Evolutionary conservation across 179 eudicot genomes (phyloP).

Genomic region (Silene noctiflora): DNA sequence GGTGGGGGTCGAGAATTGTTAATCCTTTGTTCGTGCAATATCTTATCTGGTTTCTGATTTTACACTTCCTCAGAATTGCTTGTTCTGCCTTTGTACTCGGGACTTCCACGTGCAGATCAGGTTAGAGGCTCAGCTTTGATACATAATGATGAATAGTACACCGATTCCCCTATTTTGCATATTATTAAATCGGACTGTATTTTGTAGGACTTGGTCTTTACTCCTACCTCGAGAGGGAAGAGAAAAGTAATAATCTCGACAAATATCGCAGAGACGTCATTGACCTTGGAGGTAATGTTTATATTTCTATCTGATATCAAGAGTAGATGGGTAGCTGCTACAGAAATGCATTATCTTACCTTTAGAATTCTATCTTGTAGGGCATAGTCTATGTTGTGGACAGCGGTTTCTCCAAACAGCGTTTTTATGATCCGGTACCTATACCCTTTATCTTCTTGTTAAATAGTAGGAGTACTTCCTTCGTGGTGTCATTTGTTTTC

Average conservation of each 20-base stretch:
- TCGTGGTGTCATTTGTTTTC: neutral
- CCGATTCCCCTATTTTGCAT: neutral
- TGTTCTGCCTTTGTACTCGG: slow-evolving; percentile 84
- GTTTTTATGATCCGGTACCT: slow-evolving; percentile 88
- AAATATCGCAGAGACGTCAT: slow-evolving; percentile 97
- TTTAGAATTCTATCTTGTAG: slow-evolving; percentile 39
- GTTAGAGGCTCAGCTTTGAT: slow-evolving; percentile 34
- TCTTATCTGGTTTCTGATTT: slow-evolving; percentile 21
- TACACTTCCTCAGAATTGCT: slow-evolving; percentile 57
- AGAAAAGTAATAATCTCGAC: slow-evolving; percentile 93
- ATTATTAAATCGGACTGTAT: neutral
- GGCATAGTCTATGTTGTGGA: slow-evolving; percentile 96
- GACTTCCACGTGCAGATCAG: slow-evolving; percentile 98
- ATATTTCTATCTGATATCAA: neutral
- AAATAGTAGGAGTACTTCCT: neutral
- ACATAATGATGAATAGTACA: slow-evolving; percentile 12
- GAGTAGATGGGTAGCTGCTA: neutral
- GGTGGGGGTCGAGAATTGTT: neutral
- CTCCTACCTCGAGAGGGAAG: slow-evolving; percentile 89
- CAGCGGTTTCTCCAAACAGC: slow-evolving; percentile 96
- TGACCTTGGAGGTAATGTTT: slow-evolving; percentile 79
- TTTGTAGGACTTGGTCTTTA: slow-evolving; percentile 73
- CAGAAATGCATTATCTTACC: slow-evolving; percentile 13
- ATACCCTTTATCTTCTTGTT: slow-evolving; percentile 4
- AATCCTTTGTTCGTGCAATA: neutral